A percentile compares a stretch with the other conserved stretches of the same genome.
Conservation (phyloP, 1,284 basidiomycete genomes). For the Schizopora paradoxa region DNA sequence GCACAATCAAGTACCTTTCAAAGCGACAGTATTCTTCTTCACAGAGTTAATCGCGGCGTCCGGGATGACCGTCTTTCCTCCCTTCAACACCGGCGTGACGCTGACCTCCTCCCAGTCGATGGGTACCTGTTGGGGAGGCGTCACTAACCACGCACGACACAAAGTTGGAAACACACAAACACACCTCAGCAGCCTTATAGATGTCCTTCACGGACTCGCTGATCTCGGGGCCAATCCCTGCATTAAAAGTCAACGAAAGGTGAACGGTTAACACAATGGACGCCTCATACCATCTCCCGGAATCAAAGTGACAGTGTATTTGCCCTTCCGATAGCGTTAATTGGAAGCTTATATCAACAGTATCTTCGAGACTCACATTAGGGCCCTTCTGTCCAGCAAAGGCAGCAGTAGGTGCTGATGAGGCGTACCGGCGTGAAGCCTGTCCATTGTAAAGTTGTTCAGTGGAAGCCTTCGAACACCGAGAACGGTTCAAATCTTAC, state of each 20-base stretch:
- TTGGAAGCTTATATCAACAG: neutral
- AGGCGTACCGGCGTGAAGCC: constrained; percentile 60
- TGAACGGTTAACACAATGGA: neutral
- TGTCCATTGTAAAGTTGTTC: constrained; percentile 24
- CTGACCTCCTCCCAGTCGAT: constrained; percentile 99
- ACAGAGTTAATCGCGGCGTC: constrained; percentile 88
- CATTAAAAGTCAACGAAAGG: constrained; percentile 18
- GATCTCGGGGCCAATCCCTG: constrained; percentile 98
- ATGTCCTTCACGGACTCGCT: constrained; percentile 94
- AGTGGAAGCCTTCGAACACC: neutral
- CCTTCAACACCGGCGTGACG: constrained; percentile 90
- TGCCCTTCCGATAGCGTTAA: constrained; percentile 55
- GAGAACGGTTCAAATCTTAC: constrained; percentile 1
- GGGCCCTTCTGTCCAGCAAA: constrained; percentile 85
- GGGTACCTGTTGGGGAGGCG: constrained; percentile 61
- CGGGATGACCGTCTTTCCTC: constrained; percentile 96
- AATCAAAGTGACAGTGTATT: constrained; percentile 91
- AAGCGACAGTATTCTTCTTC: constrained; percentile 95
- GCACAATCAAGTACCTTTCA: constrained; percentile 69
- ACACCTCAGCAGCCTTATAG: constrained; percentile 81
- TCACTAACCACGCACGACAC: neutral
- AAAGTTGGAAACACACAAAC: constrained; percentile 20
- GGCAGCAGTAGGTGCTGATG: constrained; percentile 70
- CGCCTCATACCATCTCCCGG: constrained; percentile 76
- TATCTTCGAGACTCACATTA: constrained; percentile 52